Percentiles rank a stretch among this genome's conserved stretches.
These are phyloP conservation scores for Suhomyces kilbournensis DNA, from an alignment of 805 yeast genomes.

Conservation along the genomic window DNA sequence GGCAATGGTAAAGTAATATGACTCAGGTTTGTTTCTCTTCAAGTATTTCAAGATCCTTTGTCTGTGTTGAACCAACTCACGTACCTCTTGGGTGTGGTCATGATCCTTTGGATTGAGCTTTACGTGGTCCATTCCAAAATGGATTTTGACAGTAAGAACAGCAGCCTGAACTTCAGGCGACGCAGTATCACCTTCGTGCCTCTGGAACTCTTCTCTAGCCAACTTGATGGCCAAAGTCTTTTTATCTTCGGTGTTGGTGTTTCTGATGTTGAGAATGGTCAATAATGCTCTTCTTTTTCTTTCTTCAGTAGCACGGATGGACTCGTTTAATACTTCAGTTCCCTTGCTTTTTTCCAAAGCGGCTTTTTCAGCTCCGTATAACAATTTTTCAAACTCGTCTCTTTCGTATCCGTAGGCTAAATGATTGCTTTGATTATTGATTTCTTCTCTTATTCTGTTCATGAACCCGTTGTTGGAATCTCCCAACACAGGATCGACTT, in stretches of 20 bases:
- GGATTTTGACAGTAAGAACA: slow-evolving; percentile 75
- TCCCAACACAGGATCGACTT: slow-evolving; percentile 85
- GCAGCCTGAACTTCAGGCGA: slow-evolving; percentile 97
- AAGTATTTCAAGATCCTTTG: slow-evolving; percentile 79
- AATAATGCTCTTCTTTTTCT: slow-evolving; percentile 63
- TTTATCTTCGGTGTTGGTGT: slow-evolving; percentile 59
- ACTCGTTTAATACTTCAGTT: slow-evolving; percentile 29
- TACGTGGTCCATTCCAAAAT: slow-evolving; percentile 72
- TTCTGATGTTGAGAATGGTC: slow-evolving; percentile 72
- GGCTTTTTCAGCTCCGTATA: slow-evolving; percentile 75
- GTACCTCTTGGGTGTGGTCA: slow-evolving; percentile 62
- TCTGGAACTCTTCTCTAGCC: slow-evolving; percentile 77
- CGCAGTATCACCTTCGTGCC: slow-evolving; percentile 88
- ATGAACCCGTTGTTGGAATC: slow-evolving; percentile 63
- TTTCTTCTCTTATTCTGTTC: slow-evolving; percentile 60
- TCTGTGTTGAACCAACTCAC: slow-evolving; percentile 86
- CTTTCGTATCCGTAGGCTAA: slow-evolving; percentile 58
- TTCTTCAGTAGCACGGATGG: slow-evolving; percentile 37
- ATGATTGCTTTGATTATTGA: slow-evolving; percentile 58
- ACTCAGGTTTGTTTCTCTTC: slow-evolving; percentile 74
- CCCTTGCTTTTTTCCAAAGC: slow-evolving; percentile 36
- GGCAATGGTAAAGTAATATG: slow-evolving; percentile 81
- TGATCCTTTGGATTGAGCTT: slow-evolving; percentile 67
- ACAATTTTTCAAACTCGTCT: slow-evolving; percentile 68
- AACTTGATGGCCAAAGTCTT: slow-evolving; percentile 55